Evolutionary conservation across 306 rosid genomes (phyloP).

Genomic region (Fagus sylvatica): DNA sequence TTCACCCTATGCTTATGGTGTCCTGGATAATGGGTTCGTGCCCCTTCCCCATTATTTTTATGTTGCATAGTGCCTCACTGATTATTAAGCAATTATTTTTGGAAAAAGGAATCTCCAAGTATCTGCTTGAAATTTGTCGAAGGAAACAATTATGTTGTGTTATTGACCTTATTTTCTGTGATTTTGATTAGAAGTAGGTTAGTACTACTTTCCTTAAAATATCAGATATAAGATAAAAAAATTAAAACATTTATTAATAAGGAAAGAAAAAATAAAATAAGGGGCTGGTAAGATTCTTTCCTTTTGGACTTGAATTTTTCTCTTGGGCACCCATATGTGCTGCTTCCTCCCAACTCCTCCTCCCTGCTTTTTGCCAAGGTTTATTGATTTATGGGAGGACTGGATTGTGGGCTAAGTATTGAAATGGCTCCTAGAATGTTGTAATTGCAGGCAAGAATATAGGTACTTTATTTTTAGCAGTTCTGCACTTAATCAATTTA

Average conservation of each 20-base stretch:
- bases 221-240: not conserved
- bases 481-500: not conserved
- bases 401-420: not conserved
- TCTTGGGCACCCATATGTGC: too few relatives aligned
- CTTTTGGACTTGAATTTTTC: too few relatives aligned
- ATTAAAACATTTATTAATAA: not conserved
- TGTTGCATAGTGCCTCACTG: not conserved
- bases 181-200: not conserved
- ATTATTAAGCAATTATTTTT: too few relatives aligned
- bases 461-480: not conserved
- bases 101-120: too few relatives aligned
- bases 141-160: not conserved
- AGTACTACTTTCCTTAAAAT: not conserved
- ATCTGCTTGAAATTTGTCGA: not conserved
- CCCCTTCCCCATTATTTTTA: not conserved
- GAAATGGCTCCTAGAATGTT: not conserved
- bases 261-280: not conserved
- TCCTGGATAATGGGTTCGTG: constrained; percentile 77
- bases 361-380: too few relatives aligned
- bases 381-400: not conserved
- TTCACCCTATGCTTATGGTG: too few relatives aligned
- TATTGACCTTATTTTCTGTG: not conserved
- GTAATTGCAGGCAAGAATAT: not conserved
- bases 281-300: too few relatives aligned
- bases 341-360: too few relatives aligned